phyloP scores from a whole-genome alignment of 352 stramenopile species.

The Phytophthora pseudosyringae region DNA sequence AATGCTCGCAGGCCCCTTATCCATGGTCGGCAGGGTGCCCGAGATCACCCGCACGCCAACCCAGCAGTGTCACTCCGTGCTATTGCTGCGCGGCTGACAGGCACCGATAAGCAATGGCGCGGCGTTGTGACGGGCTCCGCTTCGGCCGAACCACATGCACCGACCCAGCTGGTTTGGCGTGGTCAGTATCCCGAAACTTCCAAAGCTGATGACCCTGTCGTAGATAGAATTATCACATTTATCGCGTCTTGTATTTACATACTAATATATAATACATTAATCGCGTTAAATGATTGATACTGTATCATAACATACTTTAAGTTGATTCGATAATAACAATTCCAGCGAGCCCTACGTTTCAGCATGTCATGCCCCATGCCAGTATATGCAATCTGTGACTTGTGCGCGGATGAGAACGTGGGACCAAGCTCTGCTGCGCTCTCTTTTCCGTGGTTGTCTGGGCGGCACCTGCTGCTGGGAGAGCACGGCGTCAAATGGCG shows the following conservation, averaged over 20 bases:
- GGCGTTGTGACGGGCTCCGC: slow-evolving; percentile 14
- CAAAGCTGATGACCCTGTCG: neutral
- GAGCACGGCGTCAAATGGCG: slow-evolving; percentile 26
- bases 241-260: neutral
- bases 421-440: slow-evolving; percentile 18
- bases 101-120: slow-evolving; percentile 15
- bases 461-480: slow-evolving; percentile 36
- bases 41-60: slow-evolving; percentile 12
- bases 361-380: neutral
- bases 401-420: slow-evolving; percentile 17
- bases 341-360: slow-evolving; percentile 2
- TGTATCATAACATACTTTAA: neutral
- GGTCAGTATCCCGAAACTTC: neutral
- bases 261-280: neutral
- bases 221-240: neutral
- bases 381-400: slow-evolving; percentile 34
- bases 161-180: slow-evolving; percentile 15
- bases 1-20: slow-evolving; percentile 21
- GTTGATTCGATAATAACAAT: no score
- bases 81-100: slow-evolving; percentile 9
- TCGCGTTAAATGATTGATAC: neutral
- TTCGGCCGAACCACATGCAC: slow-evolving; percentile 27
- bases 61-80: slow-evolving; percentile 23
- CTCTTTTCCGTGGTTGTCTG: slow-evolving; percentile 31
- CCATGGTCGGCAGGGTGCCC: neutral